phyloP scores from a whole-genome alignment of 768 basidiomycete genomes.

The Dentipellis sp. region DNA sequence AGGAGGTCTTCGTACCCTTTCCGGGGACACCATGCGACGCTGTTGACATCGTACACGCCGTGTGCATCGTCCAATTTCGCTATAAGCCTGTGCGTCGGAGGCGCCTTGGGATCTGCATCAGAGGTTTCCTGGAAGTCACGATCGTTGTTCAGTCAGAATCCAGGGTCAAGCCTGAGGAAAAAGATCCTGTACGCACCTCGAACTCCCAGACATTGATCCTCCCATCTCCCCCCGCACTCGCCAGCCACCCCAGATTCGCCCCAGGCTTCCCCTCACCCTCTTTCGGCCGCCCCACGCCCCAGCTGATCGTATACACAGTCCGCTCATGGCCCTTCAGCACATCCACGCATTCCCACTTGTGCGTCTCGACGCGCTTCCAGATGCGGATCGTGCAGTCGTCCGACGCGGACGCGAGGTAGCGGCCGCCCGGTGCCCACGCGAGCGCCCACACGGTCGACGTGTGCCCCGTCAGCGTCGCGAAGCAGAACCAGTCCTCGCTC shows the following conservation, averaged over 20 bases:
- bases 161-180: not conserved
- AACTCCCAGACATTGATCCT: constrained; percentile 76
- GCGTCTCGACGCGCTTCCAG: constrained; percentile 62
- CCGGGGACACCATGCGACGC: constrained; percentile 75
- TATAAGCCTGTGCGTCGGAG: constrained; percentile 32
- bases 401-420: constrained; percentile 79
- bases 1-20: constrained; percentile 55
- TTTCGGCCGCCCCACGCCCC: constrained; percentile 36
- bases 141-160: not conserved
- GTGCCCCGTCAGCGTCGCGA: constrained; percentile 75
- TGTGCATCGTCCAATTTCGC: constrained; percentile 59
- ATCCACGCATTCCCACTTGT: constrained; percentile 54
- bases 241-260: constrained; percentile 65
- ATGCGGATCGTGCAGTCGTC: constrained; percentile 80
- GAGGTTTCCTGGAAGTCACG: not conserved
- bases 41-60: constrained; percentile 78
- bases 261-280: constrained; percentile 17
- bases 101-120: constrained; percentile 2
- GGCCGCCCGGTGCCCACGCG: constrained; percentile 67
- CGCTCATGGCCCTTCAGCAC: constrained; percentile 60
- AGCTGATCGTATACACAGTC: constrained; percentile 74
- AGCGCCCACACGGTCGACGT: constrained; percentile 88
- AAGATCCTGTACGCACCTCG: constrained; percentile 28
- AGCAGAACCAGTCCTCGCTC: constrained; percentile 88
- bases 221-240: constrained; percentile 83